These are phyloP conservation scores for Suillus ampliporus DNA, from an alignment of 768 basidiomycete genomes.

Conservation along the genomic window DNA sequence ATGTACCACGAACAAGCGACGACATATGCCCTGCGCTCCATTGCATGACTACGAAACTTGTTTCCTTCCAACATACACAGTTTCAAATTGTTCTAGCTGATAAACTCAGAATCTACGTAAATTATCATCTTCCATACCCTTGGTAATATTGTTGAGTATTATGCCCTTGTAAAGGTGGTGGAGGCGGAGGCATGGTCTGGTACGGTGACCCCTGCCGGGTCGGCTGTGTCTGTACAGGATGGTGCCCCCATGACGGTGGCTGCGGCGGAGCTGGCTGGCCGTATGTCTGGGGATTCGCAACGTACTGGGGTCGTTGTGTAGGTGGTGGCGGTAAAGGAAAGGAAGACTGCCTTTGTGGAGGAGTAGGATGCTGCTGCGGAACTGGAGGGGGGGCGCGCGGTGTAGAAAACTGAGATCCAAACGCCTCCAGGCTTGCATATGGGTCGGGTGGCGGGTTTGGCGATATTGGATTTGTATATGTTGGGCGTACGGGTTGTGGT, in stretches of 20 bases:
- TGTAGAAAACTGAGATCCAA: slow-evolving; percentile 23
- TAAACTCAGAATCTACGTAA: background rate
- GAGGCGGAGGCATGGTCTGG: slow-evolving; percentile 33
- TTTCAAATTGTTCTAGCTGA: background rate
- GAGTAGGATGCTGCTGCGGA: slow-evolving; percentile 25
- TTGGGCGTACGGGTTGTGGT: slow-evolving; percentile 30
- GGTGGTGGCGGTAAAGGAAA: slow-evolving; percentile 25
- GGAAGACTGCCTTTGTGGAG: slow-evolving; percentile 32
- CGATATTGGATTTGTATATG: slow-evolving; percentile 25
- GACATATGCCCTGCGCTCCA: background rate
- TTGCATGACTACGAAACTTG: background rate
- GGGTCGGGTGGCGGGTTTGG: slow-evolving; percentile 37
- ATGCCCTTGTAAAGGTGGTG: slow-evolving; percentile 40
- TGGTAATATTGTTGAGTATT: slow-evolving; percentile 33
- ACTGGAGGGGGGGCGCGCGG: slow-evolving; percentile 17
- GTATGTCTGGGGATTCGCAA: slow-evolving; percentile 18
- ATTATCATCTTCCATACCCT: slow-evolving; percentile 34
- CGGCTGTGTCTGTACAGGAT: slow-evolving; percentile 25
- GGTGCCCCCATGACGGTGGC: slow-evolving; percentile 31
- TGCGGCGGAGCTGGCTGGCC: slow-evolving; percentile 29
- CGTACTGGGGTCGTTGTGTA: slow-evolving; percentile 28
- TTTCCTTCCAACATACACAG: background rate
- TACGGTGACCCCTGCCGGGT: slow-evolving; percentile 31
- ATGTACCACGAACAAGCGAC: background rate
- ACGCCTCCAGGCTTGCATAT: slow-evolving; percentile 39